Percentiles rank a stretch among this genome's conserved stretches.
Conservation (phyloP, 2,329 filamentous ascomycete species). For the Orbilia blumenaviensis region DNA sequence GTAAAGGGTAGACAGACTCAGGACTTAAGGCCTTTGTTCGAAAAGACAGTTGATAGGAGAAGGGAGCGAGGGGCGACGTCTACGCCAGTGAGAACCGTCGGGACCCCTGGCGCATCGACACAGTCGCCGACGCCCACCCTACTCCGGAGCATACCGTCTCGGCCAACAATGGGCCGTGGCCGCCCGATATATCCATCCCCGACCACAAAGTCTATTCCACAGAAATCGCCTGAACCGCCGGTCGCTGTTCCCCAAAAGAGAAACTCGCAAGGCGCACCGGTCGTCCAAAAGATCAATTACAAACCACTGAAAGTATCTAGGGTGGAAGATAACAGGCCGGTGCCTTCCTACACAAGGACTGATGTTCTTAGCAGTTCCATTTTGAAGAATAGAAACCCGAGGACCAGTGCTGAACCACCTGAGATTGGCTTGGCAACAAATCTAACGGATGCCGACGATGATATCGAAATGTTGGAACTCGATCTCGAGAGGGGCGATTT, state of each 20-base stretch:
- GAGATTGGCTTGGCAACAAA: conserved; percentile 11
- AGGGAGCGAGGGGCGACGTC: conserved; percentile 26
- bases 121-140: conserved; percentile 28
- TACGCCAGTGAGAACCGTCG: conserved; percentile 18
- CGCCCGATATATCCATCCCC: conserved; percentile 29
- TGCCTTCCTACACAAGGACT: neutral
- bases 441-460: conserved; percentile 19
- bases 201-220: neutral
- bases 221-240: neutral
- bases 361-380: neutral
- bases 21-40: conserved; percentile 56
- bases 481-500: conserved; percentile 39
- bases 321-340: neutral
- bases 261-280: conserved; percentile 18
- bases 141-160: conserved; percentile 31
- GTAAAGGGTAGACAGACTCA: conserved; percentile 56
- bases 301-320: conserved; percentile 39
- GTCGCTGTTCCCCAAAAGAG: conserved; percentile 39
- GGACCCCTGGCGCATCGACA: neutral
- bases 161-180: conserved; percentile 19
- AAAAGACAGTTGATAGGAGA: conserved; percentile 50
- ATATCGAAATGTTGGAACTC: conserved; percentile 37
- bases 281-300: conserved; percentile 35
- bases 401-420: neutral
- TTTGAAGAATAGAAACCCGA: neutral